Evolutionary conservation across 2,329 filamentous ascomycete species (phyloP).

Genomic region (Sporothrix euskadiensis): DNA sequence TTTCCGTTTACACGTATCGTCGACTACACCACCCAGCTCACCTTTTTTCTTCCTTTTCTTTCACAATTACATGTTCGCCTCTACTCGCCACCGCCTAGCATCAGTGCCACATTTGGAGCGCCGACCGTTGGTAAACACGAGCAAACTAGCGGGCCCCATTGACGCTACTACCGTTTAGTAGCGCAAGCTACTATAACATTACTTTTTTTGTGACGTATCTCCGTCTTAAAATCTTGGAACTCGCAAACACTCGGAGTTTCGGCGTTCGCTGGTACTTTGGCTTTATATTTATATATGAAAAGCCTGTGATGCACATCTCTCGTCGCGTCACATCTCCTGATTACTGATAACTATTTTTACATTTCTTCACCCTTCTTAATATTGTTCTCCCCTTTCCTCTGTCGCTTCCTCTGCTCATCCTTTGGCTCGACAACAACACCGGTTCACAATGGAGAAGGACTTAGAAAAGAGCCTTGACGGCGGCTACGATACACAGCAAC

Average conservation of each 20-base stretch:
- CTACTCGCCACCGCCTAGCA: neutral
- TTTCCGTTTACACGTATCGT: neutral
- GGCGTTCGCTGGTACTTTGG: neutral
- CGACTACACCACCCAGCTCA: neutral
- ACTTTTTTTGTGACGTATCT: slow-evolving; percentile 1
- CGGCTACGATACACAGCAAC: slow-evolving; percentile 9
- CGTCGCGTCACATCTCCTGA: neutral
- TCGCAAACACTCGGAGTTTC: slow-evolving; percentile 2
- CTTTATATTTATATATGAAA: neutral
- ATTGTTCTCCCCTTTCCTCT: neutral
- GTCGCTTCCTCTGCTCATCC: neutral
- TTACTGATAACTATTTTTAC: neutral
- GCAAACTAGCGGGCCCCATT: neutral
- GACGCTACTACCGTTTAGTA: neutral
- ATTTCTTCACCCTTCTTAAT: neutral
- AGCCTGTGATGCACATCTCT: neutral
- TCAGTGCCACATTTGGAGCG: neutral
- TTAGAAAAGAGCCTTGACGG: neutral
- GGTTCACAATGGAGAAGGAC: neutral
- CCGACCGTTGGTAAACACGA: neutral
- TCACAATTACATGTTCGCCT: neutral
- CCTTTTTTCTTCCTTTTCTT: neutral
- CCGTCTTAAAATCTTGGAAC: neutral
- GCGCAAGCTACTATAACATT: neutral
- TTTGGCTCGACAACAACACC: neutral